Percentiles rank a stretch among this genome's conserved stretches.
Conservation (phyloP, 805 yeast species). For the Ogataea pini region DNA sequence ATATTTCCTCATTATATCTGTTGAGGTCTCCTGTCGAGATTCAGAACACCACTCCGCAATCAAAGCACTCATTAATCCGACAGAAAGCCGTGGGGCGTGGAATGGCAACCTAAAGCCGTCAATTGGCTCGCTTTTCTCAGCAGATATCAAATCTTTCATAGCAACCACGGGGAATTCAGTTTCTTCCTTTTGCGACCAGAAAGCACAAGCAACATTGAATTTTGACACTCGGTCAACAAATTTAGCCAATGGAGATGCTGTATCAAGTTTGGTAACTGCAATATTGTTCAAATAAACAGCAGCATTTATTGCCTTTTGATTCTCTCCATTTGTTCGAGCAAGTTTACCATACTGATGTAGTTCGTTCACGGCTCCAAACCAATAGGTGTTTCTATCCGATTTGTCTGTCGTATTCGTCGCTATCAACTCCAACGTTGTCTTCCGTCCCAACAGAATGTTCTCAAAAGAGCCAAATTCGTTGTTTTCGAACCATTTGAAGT, state of each 20-base stretch:
- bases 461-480: constrained; percentile 42
- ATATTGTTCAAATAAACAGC: constrained; percentile 46
- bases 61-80: constrained; percentile 31
- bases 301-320: constrained; percentile 54
- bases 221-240: constrained; percentile 32
- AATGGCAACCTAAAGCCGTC: constrained; percentile 8
- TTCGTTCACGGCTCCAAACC: constrained; percentile 38
- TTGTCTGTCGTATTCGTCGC: not conserved
- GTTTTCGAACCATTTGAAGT: constrained; percentile 38
- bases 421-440: constrained; percentile 37
- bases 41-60: constrained; percentile 70
- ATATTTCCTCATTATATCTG: constrained; percentile 55
- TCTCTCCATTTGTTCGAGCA: constrained; percentile 39
- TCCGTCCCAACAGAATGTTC: constrained; percentile 45
- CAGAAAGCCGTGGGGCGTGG: constrained; percentile 15
- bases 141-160: constrained; percentile 38
- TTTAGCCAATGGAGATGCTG: constrained; percentile 4
- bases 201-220: constrained; percentile 55
- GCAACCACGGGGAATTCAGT: constrained; percentile 56
- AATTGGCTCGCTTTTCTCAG: constrained; percentile 11
- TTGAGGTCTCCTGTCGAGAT: constrained; percentile 68
- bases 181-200: constrained; percentile 65
- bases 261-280: constrained; percentile 27
- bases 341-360: constrained; percentile 43
- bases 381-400: constrained; percentile 16